Conservation (phyloP, 164 flowering plant species). For the Vitis rupestris region DNA sequence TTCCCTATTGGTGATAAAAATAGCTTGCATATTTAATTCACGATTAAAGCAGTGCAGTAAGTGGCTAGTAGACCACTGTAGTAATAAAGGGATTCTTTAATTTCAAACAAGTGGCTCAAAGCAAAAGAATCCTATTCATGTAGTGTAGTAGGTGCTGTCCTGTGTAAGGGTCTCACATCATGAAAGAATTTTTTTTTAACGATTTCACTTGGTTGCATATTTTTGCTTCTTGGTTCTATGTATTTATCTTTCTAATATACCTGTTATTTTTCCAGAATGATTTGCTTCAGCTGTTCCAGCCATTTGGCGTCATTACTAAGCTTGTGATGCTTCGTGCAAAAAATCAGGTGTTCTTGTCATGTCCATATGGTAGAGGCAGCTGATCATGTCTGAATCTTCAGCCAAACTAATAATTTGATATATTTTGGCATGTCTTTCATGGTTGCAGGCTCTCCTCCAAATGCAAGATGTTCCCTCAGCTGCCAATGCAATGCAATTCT, state of each 20-base stretch:
- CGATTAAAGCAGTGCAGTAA: too few species aligned
- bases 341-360: slow-evolving; percentile 66
- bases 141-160: not conserved
- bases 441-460: slow-evolving; percentile 83
- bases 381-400: not conserved
- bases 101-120: too few species aligned
- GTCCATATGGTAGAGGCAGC: not conserved
- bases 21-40: too few species aligned
- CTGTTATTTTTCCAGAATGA: slow-evolving; percentile 57
- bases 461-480: slow-evolving; percentile 93
- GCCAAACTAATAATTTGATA: slow-evolving; percentile 3
- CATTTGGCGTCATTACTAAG: slow-evolving; percentile 86
- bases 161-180: not conserved
- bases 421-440: slow-evolving; percentile 1
- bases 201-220: too few species aligned
- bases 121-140: not conserved
- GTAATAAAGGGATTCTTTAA: too few species aligned
- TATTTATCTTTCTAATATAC: not conserved
- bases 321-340: slow-evolving; percentile 97
- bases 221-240: not conserved
- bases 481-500: slow-evolving; percentile 74
- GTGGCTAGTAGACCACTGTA: too few species aligned
- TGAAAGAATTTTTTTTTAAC: too few species aligned
- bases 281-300: slow-evolving; percentile 89
- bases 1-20: too few species aligned